These are phyloP conservation scores for Sphagnum magellanicum DNA, from an alignment of 228 moss, liverwort and hornwort genomes.

Conservation along the genomic window DNA sequence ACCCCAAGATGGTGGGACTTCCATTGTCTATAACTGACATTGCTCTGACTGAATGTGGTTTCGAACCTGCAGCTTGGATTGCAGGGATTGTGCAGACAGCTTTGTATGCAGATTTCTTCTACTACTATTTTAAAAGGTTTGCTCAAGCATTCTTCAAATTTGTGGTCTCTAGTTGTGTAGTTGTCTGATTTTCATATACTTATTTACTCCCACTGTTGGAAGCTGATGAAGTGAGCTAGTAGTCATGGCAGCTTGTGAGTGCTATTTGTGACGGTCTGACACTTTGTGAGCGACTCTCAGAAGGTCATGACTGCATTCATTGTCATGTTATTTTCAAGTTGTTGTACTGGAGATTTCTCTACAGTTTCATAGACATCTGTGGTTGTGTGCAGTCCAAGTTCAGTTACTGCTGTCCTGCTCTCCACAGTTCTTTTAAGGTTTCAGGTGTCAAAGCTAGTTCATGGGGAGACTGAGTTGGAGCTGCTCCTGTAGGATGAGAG, in stretches of 20 bases:
- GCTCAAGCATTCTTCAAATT: background rate
- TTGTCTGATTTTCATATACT: background rate
- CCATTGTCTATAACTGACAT: too few species aligned
- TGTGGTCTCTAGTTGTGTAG: background rate
- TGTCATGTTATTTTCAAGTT: background rate
- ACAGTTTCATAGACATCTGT: too few species aligned
- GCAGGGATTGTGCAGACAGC: slow-evolving; percentile 83
- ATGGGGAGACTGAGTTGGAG: background rate
- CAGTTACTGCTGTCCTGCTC: background rate
- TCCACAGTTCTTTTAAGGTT: background rate
- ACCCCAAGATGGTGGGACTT: too few species aligned
- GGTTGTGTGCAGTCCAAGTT: background rate
- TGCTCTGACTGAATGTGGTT: too few species aligned
- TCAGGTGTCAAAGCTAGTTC: background rate
- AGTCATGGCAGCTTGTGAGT: background rate
- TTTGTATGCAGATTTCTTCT: slow-evolving; percentile 92
- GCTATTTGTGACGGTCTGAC: background rate
- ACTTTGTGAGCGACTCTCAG: background rate
- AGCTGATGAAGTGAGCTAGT: too few species aligned
- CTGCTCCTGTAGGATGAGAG: background rate
- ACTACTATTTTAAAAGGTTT: slow-evolving; percentile 73
- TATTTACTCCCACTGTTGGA: too few species aligned
- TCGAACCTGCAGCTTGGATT: slow-evolving; percentile 47
- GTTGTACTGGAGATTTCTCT: background rate
- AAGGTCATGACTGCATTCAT: background rate